These are phyloP conservation scores for Bauhinia variegata DNA, from an alignment of 306 rosid genomes.

Conservation along the genomic window DNA sequence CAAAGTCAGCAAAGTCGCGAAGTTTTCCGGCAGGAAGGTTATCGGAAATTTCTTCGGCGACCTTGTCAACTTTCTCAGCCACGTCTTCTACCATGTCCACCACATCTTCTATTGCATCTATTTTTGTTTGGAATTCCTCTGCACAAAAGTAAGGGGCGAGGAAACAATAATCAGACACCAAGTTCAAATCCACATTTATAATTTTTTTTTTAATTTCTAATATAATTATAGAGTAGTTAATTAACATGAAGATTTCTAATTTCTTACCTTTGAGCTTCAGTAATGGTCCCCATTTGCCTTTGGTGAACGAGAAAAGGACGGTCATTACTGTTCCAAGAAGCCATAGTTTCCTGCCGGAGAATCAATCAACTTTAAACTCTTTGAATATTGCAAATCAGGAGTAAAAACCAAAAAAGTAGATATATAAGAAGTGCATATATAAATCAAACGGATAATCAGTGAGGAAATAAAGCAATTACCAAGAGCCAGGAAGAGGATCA, in stretches of 20 bases:
- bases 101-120: constrained; percentile 3
- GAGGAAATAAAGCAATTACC: constrained; percentile 34
- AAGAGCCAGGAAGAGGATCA: constrained; percentile 37
- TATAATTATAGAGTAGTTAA: too few species aligned
- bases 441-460: too few species aligned
- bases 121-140: background rate
- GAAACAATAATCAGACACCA: background rate
- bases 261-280: constrained; percentile 50
- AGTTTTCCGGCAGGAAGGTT: constrained; percentile 4
- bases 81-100: constrained; percentile 23
- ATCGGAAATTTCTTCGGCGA: background rate
- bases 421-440: background rate
- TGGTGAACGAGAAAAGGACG: constrained; percentile 46
- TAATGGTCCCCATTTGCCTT: constrained; percentile 64
- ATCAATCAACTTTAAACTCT: background rate
- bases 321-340: constrained; percentile 52
- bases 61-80: constrained; percentile 24
- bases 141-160: background rate
- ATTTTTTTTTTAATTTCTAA: too few species aligned
- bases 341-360: constrained; percentile 61
- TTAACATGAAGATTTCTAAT: background rate
- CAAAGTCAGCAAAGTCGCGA: background rate
- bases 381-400: background rate
- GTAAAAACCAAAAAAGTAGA: background rate
- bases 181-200: too few species aligned